Evolutionary conservation across 495 filamentous ascomycete genomes (phyloP), one percentile per base, ranked within the genome.

Genomic region (Choiromyces venosus): DNA sequence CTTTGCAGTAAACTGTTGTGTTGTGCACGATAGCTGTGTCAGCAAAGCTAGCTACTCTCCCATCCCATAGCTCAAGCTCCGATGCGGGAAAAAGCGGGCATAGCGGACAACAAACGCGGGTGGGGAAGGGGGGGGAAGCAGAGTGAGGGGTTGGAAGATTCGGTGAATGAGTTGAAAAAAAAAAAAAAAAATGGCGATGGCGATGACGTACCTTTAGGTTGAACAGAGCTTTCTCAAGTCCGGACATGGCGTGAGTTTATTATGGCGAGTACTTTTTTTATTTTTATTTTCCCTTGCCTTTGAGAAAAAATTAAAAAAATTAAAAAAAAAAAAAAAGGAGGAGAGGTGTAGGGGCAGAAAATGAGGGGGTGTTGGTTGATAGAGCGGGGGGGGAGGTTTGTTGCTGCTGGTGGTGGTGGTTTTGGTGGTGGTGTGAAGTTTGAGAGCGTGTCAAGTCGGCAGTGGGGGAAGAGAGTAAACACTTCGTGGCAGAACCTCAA

Each of bases 1-100:
- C 82, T 94, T 94, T 35, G 92, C 89, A 72, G 92, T 93, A 85
- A 94, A 93, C 91, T 93, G 80, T 70, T 21, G 4, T 93, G 80
- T 70, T 21, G 4, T 64, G 66, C 66, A 70, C 33, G 72, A 61
- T 61, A 61, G 52, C 10, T 61, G 12, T 56, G 52, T 61, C 52
- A 61, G 52, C n/a, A n/a, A n/a, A 73, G 37, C 37, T 37, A 29
- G 14, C 25, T 12, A 42, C 44, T 52, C n/a, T n/a, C n/a, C n/a
- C n/a, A n/a, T n/a, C 5, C 44, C 39, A 29, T 67, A 37, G 33
- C 21, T 37, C 66, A 67, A 37, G n/a, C 66, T 37, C 66, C 66
- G 72, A 56, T 42, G 52, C 35, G 61, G 44, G n/a, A 70, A 66
- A 44, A 70, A 77, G 71, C 67, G 73, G 66, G 66, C 36, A 44